These are phyloP conservation scores for Yamadazyma endophytica DNA, from an alignment of 805 yeast genomes.

Conservation along the genomic window DNA sequence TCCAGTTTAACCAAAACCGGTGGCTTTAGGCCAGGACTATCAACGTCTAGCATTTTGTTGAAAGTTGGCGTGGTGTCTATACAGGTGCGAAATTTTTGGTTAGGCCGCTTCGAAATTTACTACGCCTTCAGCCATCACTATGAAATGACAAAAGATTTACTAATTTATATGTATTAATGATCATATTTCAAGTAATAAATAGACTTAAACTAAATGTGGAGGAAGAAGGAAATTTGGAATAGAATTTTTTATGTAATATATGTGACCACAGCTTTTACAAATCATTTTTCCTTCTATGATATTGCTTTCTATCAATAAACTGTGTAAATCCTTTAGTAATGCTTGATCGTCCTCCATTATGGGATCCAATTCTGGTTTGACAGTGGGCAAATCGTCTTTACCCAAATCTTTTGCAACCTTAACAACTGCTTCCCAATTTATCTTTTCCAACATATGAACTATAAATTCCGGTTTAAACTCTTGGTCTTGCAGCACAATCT, in stretches of 20 bases:
- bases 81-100: no score
- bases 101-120: no score
- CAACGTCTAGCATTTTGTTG: no score
- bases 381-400: constrained; percentile 54
- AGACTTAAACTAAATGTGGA: constrained; percentile 67
- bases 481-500: constrained; percentile 69
- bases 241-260: constrained; percentile 85
- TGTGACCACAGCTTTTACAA: constrained; percentile 81
- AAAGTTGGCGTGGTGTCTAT: no score
- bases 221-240: constrained; percentile 93
- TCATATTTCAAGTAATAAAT: no score
- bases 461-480: constrained; percentile 84
- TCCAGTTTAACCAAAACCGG: constrained; percentile 8
- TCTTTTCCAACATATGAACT: constrained; percentile 66
- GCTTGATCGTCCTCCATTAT: constrained; percentile 48
- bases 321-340: constrained; percentile 71
- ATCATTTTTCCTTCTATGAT: constrained; percentile 86
- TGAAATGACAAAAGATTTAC: no score
- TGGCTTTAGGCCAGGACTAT: no score
- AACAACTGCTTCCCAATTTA: constrained; percentile 85
- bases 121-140: no score
- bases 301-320: constrained; percentile 76
- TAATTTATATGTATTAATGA: neutral
- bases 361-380: constrained; percentile 59
- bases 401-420: constrained; percentile 69